Evolutionary conservation across 176 grass and related monocot species (phyloP).

Genomic region (Urochloa ruziziensis): DNA sequence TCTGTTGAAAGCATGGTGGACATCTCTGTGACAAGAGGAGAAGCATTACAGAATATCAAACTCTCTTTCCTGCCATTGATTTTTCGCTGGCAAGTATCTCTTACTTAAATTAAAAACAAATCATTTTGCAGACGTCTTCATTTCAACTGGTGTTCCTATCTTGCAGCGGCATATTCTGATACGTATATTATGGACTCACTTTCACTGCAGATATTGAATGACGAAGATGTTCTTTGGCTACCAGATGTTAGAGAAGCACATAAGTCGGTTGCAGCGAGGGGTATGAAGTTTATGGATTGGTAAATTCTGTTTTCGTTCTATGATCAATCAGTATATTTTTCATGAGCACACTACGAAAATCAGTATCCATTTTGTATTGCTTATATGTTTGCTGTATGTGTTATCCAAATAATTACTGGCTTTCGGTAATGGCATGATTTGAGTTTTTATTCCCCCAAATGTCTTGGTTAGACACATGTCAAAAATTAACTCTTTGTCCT

Average conservation of each 20-base stretch:
- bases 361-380: neutral
- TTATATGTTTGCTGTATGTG: neutral
- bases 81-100: constrained; percentile 72
- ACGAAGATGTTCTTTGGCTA: constrained; percentile 85
- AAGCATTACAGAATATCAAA: constrained; percentile 71
- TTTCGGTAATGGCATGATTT: neutral
- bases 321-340: neutral
- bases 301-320: constrained; percentile 40
- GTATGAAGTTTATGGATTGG: constrained; percentile 80
- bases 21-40: constrained; percentile 91
- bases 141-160: neutral
- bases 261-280: constrained; percentile 60
- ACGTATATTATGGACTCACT: neutral
- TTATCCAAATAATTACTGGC: neutral
- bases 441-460: neutral
- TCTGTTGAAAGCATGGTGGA: constrained; percentile 51
- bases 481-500: neutral
- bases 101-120: neutral
- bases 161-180: constrained; percentile 9
- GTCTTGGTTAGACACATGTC: neutral
- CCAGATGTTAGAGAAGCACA: constrained; percentile 71
- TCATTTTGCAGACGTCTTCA: neutral
- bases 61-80: constrained; percentile 78
- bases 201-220: constrained; percentile 67
- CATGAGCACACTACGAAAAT: neutral